Evolutionary conservation across 2,329 filamentous ascomycete species (phyloP), one percentile per base, ranked within the genome.

Genomic region (Nemania abortiva): DNA sequence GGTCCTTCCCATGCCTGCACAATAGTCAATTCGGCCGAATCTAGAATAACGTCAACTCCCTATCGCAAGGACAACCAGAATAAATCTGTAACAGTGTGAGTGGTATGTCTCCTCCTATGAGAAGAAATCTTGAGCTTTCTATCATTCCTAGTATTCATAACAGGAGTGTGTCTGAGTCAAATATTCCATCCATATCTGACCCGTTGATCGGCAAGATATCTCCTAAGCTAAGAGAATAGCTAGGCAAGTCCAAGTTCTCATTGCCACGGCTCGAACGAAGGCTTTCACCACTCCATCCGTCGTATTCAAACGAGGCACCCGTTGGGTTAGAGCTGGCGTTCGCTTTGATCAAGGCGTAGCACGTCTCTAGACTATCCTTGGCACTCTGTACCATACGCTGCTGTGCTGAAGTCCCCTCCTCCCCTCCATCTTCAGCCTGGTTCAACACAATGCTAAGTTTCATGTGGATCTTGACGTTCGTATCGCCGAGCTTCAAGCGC

Each of bases 361-460:
- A 68, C 2, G 39, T 10, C 37, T 68, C 49, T 27, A 68, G 24
- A n/a, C 65, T 65, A 27, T 64, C 50, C n/a, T 65, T 56, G 3
- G 60, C 49, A n/a, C 60, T 64, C 20, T 49, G 47, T 11, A 37
- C 49, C 61, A 68, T 68, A 39, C 47, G 55, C 24, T 50, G 55
- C 55, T 65, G 60, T 22, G 22, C 34, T 34, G 15, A 24, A 50
- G 7, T 20, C 1, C 13, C 45, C 11, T 47, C 37, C 3, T 49
- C 60, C 29, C 31, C 55, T 24, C 22, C n/a, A 13, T 55, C 22
- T 31, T 65, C 55, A 3, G 22, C 55, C n/a, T 55, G 65, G 7
- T 37, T 55, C 29, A 65, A 59, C 2, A 65, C 60, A 27, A 68
- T 56, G 24, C 50, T 60, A 2, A 68, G 60, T 53, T 68, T 68